Conservation (phyloP, 257 asterid genomes). For the Oldenlandia corymbosa region DNA sequence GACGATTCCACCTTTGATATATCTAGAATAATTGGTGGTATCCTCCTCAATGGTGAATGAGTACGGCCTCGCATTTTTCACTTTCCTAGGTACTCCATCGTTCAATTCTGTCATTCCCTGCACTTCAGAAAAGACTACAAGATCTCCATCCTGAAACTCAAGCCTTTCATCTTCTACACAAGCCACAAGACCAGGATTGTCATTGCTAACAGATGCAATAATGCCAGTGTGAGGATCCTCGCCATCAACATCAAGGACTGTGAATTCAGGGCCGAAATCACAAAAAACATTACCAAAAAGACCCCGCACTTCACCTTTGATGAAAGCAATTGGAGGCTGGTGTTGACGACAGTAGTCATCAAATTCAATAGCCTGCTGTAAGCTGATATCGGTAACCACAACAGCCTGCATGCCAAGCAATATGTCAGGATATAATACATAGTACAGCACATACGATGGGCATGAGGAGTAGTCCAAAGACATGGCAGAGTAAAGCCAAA, state of each 20-base stretch:
- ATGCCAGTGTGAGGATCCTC: conserved; percentile 89
- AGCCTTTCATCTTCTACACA: conserved; percentile 96
- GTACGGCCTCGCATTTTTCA: conserved; percentile 61
- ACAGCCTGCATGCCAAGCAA: conserved; percentile 58
- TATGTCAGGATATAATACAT: not conserved
- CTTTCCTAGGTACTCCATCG: conserved; percentile 86
- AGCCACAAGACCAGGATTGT: conserved; percentile 70
- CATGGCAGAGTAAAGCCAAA: too few species aligned
- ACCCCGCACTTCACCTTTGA: conserved; percentile 81
- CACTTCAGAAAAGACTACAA: conserved; percentile 78
- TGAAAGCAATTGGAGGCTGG: conserved; percentile 83
- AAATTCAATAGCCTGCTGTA: conserved; percentile 59
- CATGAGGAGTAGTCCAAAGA: not conserved
- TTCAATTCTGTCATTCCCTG: conserved; percentile 82
- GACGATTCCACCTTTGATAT: conserved; percentile 79
- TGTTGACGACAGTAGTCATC: conserved; percentile 77
- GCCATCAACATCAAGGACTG: conserved; percentile 84
- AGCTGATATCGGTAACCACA: conserved; percentile 59
- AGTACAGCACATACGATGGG: not conserved
- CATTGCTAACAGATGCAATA: conserved; percentile 79
- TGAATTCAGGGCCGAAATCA: conserved; percentile 89
- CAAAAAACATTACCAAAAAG: conserved; percentile 77
- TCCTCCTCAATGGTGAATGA: conserved; percentile 85
- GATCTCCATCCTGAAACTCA: conserved; percentile 90
- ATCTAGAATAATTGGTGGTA: conserved; percentile 53